These are phyloP conservation scores for Psilocybe cubensis DNA, from an alignment of 768 basidiomycete species.

Conservation along the genomic window DNA sequence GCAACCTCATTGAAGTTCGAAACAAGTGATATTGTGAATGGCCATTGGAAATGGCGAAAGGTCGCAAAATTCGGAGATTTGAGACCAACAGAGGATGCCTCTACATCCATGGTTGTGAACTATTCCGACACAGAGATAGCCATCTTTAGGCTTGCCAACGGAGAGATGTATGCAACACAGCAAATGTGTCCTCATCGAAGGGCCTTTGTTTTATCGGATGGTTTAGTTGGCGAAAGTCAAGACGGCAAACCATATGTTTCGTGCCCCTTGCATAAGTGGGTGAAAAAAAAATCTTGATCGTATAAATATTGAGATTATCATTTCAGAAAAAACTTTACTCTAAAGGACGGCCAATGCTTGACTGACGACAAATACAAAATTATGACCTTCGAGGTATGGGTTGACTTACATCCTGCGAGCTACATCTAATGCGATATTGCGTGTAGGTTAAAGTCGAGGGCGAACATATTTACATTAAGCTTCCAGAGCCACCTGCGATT, in stretches of 20 bases:
- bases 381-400: constrained; percentile 54
- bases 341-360: constrained; percentile 58
- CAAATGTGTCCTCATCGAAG: constrained; percentile 60
- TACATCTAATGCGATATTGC: background rate
- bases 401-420: no score
- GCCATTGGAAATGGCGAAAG: constrained; percentile 59
- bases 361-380: constrained; percentile 64
- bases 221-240: constrained; percentile 67
- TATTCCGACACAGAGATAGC: constrained; percentile 72
- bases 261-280: constrained; percentile 63
- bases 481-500: constrained; percentile 58
- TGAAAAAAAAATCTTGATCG: background rate
- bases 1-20: constrained; percentile 50
- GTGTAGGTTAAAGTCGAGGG: constrained; percentile 39
- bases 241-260: constrained; percentile 49
- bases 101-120: constrained; percentile 57
- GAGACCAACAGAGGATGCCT: constrained; percentile 43
- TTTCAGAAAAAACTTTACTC: constrained; percentile 54
- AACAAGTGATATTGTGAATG: constrained; percentile 43
- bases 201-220: constrained; percentile 73
- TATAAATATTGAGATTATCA: background rate
- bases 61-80: constrained; percentile 55
- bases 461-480: constrained; percentile 45
- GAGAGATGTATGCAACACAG: constrained; percentile 68
- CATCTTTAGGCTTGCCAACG: constrained; percentile 63